Evolutionary conservation across 345 rosid species (phyloP), one percentile per base, ranked within the genome.

Genomic region (Heritiera fomes): DNA sequence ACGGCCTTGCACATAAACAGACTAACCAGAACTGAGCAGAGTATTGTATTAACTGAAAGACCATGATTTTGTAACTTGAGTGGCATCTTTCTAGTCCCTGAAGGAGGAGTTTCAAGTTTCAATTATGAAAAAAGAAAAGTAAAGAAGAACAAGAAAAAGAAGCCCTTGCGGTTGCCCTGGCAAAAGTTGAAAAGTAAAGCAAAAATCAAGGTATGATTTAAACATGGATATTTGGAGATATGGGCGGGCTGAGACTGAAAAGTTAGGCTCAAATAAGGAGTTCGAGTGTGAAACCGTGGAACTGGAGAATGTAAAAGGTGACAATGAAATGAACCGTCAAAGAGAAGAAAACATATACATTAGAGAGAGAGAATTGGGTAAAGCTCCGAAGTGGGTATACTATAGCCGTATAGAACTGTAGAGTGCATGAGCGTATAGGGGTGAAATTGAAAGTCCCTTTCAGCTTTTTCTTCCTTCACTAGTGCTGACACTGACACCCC

Each of bases 241-340:
- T 65, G 70, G 49, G 70, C 47, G 47, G 70, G 70, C 28, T 17
- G 46, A 18, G 40, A 40, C 47, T 65, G 10, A 47, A 40, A 38
- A 40, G 23, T 8, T 18, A 32, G 67, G 18, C n/a, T 55, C 3
- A 14, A 7, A 47, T 0, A 61, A 40, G 46, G 70, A 65, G 70
- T 65, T 38, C 15, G 40, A 40, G 49, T 40, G 70, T 40, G 70
- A 65, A 61, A 65, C 70, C 8, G 28, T 13, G 14, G 70, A 38
- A 64, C 69, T 38, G 23, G 11, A 64, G 47, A 64, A 17, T 65
- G 49, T 17, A 38, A 65, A 65, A 38, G 70, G 70, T 40, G 23
- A 65, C 70, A 65, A 40, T 14, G 28, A 65, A 38, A 65, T 40
- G 49, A 40, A 65, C 20, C 49, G 69, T 65, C 70, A 32, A 63